These are phyloP conservation scores for Diaporthe amygdali DNA, from an alignment of 2,329 filamentous ascomycete species.

Conservation along the genomic window DNA sequence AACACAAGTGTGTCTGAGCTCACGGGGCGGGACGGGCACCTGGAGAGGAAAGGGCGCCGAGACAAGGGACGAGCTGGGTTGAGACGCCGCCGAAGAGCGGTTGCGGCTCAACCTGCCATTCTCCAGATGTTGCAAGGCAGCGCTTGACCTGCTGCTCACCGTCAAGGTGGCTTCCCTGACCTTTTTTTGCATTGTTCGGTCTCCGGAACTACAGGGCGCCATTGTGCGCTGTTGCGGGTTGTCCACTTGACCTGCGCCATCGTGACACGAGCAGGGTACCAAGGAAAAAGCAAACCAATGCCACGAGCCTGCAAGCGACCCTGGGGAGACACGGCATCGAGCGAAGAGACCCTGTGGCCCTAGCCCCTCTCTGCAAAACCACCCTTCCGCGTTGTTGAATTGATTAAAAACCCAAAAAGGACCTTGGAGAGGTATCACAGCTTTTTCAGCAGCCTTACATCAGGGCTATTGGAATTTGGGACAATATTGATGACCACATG, in stretches of 20 bases:
- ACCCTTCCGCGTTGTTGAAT: neutral
- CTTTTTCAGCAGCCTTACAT: slow-evolving; percentile 4
- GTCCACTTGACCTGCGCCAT: slow-evolving; percentile 26
- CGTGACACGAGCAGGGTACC: slow-evolving; percentile 23
- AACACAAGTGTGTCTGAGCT: neutral
- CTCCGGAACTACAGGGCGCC: slow-evolving; percentile 1
- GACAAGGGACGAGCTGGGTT: neutral
- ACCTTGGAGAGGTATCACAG: neutral
- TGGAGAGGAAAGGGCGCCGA: neutral
- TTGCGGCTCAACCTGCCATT: slow-evolving; percentile 20
- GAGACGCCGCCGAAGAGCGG: neutral
- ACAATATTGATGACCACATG: slow-evolving; percentile 5
- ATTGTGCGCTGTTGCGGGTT: neutral
- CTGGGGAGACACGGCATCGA: slow-evolving; percentile 19
- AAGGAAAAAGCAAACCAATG: slow-evolving; percentile 20
- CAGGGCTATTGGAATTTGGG: slow-evolving; percentile 4
- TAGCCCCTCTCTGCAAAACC: neutral
- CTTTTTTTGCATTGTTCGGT: neutral
- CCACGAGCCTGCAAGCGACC: slow-evolving; percentile 25
- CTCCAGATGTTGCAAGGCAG: neutral
- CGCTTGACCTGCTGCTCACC: neutral
- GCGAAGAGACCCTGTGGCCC: neutral
- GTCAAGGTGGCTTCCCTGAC: neutral
- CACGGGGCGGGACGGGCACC: neutral
- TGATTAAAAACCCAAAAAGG: neutral